phyloP scores from a whole-genome alignment of 345 rosid species.

The Gossypium turneri region DNA sequence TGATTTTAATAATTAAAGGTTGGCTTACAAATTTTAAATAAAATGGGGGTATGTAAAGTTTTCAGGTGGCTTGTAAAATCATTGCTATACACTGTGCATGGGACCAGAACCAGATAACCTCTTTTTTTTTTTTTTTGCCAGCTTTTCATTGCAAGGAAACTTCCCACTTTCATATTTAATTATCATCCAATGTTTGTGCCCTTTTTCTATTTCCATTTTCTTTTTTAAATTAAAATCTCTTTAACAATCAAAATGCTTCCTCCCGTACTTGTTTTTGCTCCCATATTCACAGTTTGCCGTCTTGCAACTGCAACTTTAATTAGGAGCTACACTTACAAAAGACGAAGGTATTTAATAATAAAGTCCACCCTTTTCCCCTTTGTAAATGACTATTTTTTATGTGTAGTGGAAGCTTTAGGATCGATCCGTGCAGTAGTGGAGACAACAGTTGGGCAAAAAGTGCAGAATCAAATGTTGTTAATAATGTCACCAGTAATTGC shows the following conservation, averaged over 20 bases:
- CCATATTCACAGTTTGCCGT: conserved; percentile 16
- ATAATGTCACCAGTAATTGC: conserved; percentile 38
- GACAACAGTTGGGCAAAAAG: conserved; percentile 13
- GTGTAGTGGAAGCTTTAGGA: conserved; percentile 37
- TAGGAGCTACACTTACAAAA: conserved; percentile 24
- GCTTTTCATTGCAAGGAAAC: neutral
- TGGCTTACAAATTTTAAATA: too few relatives aligned
- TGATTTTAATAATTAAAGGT: too few relatives aligned
- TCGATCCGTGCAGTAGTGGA: conserved; percentile 48
- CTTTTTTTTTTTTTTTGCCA: too few relatives aligned
- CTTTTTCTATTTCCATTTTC: neutral
- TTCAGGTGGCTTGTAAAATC: too few relatives aligned
- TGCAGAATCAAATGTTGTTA: neutral
- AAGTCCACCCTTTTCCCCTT: neutral
- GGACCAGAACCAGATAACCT: too few relatives aligned
- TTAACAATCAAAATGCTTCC: neutral
- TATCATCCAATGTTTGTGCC: neutral
- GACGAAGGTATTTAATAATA: conserved; percentile 30
- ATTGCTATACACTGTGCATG: too few relatives aligned
- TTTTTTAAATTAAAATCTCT: neutral
- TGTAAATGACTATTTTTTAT: neutral
- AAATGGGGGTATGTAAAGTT: too few relatives aligned
- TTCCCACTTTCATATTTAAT: neutral
- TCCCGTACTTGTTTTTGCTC: conserved; percentile 16
- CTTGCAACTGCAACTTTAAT: conserved; percentile 17